A percentile compares a stretch with the other conserved stretches of the same genome.
phyloP scores from a whole-genome alignment of 2,329 filamentous ascomycete genomes.

The Paraphaeosphaeria minitans region DNA sequence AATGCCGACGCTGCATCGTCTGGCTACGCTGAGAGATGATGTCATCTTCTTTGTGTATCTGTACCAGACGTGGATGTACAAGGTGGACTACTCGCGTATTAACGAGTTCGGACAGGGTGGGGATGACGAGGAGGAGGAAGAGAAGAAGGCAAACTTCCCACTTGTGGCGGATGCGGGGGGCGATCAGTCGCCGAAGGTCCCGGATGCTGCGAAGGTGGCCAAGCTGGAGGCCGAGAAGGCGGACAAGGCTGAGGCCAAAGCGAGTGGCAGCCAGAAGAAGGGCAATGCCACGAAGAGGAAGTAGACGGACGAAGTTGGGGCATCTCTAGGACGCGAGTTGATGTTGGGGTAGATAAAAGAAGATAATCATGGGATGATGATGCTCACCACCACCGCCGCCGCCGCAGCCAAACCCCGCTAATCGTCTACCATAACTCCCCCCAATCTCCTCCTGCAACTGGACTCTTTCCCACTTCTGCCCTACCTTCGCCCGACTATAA shows the following conservation, averaged over 20 bases:
- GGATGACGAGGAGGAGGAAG: slow-evolving; percentile 71
- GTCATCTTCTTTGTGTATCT: slow-evolving; percentile 98
- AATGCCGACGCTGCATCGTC: slow-evolving; percentile 91
- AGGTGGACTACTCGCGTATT: slow-evolving; percentile 85
- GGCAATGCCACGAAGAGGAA: slow-evolving; percentile 40
- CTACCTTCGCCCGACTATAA: neutral
- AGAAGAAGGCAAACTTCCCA: slow-evolving; percentile 48
- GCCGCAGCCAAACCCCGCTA: neutral
- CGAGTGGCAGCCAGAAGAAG: slow-evolving; percentile 35
- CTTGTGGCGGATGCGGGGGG: too few relatives aligned
- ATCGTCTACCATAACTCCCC: neutral
- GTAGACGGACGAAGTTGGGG: slow-evolving; percentile 6
- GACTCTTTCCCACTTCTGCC: neutral
- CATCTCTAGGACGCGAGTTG: neutral
- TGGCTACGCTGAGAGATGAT: slow-evolving; percentile 92
- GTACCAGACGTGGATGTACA: slow-evolving; percentile 93
- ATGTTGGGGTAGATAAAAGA: neutral
- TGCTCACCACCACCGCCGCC: neutral
- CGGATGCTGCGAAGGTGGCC: slow-evolving; percentile 18
- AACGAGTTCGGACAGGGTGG: slow-evolving; percentile 99
- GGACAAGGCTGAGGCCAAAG: slow-evolving; percentile 21
- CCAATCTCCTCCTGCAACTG: neutral
- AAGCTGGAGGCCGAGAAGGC: slow-evolving; percentile 22
- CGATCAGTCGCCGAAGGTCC: slow-evolving; percentile 2
- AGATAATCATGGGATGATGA: neutral